Conservation (phyloP, 441 rosid genomes). For the Erodium texanum region DNA sequence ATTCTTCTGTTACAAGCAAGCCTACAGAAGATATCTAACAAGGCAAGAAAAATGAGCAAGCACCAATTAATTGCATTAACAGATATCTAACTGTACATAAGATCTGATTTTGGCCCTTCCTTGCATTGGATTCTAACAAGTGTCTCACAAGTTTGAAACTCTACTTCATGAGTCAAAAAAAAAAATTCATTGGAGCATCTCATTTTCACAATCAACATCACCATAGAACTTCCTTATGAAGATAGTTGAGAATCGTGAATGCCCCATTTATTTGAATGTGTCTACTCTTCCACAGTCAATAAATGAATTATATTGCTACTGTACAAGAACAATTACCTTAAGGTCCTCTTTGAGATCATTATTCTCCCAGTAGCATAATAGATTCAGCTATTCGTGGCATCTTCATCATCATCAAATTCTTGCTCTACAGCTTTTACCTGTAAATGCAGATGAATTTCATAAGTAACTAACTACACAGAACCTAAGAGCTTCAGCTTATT, state of each 20-base stretch:
- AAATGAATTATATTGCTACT: neutral
- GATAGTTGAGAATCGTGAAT: too few relatives aligned
- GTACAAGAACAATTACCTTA: neutral
- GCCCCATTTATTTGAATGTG: too few relatives aligned
- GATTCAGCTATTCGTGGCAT: conserved; percentile 43
- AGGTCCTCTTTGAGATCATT: neutral
- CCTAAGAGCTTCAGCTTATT: neutral
- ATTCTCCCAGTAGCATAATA: neutral
- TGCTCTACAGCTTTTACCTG: conserved; percentile 88
- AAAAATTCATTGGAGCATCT: neutral
- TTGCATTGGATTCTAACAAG: neutral
- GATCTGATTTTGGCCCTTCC: neutral
- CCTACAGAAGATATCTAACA: too few relatives aligned
- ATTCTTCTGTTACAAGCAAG: neutral
- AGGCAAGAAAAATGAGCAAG: neutral
- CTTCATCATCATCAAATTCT: conserved; percentile 68
- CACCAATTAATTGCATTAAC: neutral
- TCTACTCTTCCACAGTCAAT: neutral
- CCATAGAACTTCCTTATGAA: neutral
- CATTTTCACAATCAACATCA: neutral
- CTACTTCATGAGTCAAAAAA: neutral
- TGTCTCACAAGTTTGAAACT: neutral
- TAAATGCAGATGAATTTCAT: conserved; percentile 13
- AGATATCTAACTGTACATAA: neutral
- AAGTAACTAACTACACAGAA: conserved; percentile 6